Conservation (phyloP, 2,329 filamentous ascomycete species). For the Calycina herbarum region DNA sequence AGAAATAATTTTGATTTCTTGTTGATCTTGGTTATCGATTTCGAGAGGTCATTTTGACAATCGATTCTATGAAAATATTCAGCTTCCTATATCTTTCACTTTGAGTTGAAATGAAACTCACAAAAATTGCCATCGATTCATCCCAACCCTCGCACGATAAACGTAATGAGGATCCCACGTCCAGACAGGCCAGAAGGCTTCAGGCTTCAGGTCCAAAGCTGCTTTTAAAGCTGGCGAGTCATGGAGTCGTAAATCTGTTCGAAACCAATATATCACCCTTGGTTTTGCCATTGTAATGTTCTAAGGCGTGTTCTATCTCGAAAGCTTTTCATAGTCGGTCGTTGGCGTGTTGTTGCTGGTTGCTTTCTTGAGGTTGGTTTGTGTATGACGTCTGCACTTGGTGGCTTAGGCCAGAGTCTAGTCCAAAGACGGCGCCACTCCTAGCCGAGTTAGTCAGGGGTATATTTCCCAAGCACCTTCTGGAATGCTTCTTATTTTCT, state of each 20-base stretch:
- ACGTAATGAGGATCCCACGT: constrained; percentile 83
- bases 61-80: constrained; percentile 53
- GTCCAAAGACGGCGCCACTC: background rate
- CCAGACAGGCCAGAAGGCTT: constrained; percentile 72
- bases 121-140: constrained; percentile 75
- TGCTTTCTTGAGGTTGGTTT: background rate
- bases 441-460: background rate
- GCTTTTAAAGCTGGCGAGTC: constrained; percentile 74
- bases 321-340: background rate
- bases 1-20: constrained; percentile 69
- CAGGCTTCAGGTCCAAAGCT: constrained; percentile 68
- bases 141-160: constrained; percentile 66
- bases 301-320: background rate
- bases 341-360: background rate
- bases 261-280: constrained; percentile 74
- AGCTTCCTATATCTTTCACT: background rate
- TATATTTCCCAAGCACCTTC: background rate
- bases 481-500: background rate
- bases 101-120: constrained; percentile 31
- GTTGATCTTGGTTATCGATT: constrained; percentile 68
- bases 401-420: background rate
- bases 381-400: constrained; percentile 6
- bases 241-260: constrained; percentile 75
- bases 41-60: constrained; percentile 70
- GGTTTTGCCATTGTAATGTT: constrained; percentile 27